Base-by-base conservation (phyloP, 2,329 filamentous ascomycete genomes). In the Ophiocordyceps polyrhachis-furcata region DNA sequence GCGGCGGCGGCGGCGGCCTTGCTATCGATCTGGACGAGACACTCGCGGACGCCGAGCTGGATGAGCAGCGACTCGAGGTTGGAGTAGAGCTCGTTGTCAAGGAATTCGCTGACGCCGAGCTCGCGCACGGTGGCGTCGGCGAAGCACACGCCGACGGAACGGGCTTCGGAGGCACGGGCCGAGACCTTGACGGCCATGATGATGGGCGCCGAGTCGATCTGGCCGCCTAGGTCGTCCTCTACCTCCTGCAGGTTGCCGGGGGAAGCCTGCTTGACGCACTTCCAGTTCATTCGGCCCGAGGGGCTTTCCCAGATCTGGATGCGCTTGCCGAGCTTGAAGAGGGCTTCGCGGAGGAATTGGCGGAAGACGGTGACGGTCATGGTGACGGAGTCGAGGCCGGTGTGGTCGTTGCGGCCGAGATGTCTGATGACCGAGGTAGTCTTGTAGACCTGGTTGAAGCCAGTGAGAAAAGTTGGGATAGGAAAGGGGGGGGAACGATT, bases 31-130 rank as follows among this genome's bases (percentile, higher is more conserved):
- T 86, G 82, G n/a, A 98, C 64, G 28, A 98, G 66, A 55, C 88
- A 95, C 61, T 98, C 91, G 58, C 87, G 91, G 19, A 95, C 86
- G 6, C 91, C 91, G 3, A 98, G 76, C 58, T 98, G 93, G 52
- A 98, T 98, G 44, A 98, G 75, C 17, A 98, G 71, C 3, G 88
- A 87, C 64, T 98, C 91, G 52, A 98, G 93, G 60, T 98, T 98
- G 44, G 89, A 96, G 66, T 93, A 98, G 11, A 95, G 71, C 58
- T 98, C 91, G 57, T 96, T 98, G 69, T 98, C 91, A n/a, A 94
- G 74, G 52, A 98, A 98, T 58, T 98, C 93, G 68, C 85, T 94
- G 45, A 98, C 87, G 9, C 91, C 91, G 2, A 98, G 73, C 66
- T 98, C 91, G 44, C 91, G 75, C 23, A 96, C 89, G 52, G 86